phyloP scores from a whole-genome alignment of 2,329 filamentous ascomycete genomes.

The Colletotrichum sp. region DNA sequence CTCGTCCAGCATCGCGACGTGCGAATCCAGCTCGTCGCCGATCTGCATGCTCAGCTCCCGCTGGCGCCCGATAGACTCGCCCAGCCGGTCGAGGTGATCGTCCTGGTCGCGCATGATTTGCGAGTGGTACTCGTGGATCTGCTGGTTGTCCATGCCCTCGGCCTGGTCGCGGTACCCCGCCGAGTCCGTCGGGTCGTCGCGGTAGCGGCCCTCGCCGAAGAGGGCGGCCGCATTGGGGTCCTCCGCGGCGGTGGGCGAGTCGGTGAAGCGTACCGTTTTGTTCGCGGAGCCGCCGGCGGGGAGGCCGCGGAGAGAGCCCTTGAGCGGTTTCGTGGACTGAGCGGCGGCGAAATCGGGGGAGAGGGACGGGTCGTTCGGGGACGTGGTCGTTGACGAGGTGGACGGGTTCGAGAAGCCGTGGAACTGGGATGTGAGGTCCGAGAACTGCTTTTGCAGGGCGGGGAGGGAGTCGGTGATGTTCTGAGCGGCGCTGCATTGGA shows the following conservation, averaged over 20 bases:
- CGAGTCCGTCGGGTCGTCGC: conserved; percentile 68
- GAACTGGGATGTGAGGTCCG: conserved; percentile 82
- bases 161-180: conserved; percentile 66
- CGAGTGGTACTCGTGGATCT: conserved; percentile 85
- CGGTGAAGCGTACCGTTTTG: conserved; percentile 88
- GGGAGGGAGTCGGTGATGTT: conserved; percentile 68
- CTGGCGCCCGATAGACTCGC: conserved; percentile 86
- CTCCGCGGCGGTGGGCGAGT: conserved; percentile 55
- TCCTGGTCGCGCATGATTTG: conserved; percentile 89
- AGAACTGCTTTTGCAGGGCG: conserved; percentile 74
- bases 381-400: conserved; percentile 55
- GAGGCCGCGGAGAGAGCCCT: conserved; percentile 33
- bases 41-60: conserved; percentile 94
- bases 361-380: conserved; percentile 69
- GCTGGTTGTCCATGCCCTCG: conserved; percentile 72
- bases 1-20: conserved; percentile 88
- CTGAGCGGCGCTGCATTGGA: conserved; percentile 44
- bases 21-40: conserved; percentile 91
- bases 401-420: conserved; percentile 64
- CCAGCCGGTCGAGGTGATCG: conserved; percentile 86
- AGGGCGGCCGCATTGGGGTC: conserved; percentile 50
- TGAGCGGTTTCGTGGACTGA: conserved; percentile 40
- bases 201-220: conserved; percentile 60
- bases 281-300: conserved; percentile 39
- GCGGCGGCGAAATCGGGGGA: conserved; percentile 70